These are phyloP conservation scores for Phialocephala sp. DNA, from an alignment of 2,329 filamentous ascomycete genomes.

Conservation along the genomic window DNA sequence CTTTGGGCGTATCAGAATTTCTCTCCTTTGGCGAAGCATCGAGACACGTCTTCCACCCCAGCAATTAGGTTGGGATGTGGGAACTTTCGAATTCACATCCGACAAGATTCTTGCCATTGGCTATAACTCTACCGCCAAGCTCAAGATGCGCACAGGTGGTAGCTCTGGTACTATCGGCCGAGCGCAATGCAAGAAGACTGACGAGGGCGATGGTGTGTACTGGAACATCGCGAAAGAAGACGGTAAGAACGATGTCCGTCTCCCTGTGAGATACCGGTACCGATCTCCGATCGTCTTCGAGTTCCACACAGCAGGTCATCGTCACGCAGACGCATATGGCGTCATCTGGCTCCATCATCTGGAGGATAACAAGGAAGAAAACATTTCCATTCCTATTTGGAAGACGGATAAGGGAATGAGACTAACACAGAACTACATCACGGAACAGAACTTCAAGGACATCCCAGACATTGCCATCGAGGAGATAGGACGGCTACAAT, in stretches of 20 bases:
- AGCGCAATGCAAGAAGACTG: constrained; percentile 62
- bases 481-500: constrained; percentile 81
- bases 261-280: constrained; percentile 91
- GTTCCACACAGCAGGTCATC: constrained; percentile 73
- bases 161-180: constrained; percentile 74
- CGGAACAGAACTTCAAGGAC: constrained; percentile 71
- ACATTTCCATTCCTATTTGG: constrained; percentile 92
- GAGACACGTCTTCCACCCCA: constrained; percentile 84
- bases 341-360: constrained; percentile 87
- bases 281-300: constrained; percentile 90
- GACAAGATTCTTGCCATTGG: constrained; percentile 69
- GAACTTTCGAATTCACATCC: constrained; percentile 87
- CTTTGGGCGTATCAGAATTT: constrained; percentile 88
- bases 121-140: constrained; percentile 67
- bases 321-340: constrained; percentile 75
- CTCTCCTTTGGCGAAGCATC: constrained; percentile 86
- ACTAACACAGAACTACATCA: constrained; percentile 91
- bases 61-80: constrained; percentile 92
- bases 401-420: constrained; percentile 75
- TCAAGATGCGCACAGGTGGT: constrained; percentile 86
- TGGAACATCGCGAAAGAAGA: constrained; percentile 61
- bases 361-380: constrained; percentile 75
- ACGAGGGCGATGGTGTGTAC: constrained; percentile 63
- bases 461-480: constrained; percentile 78
- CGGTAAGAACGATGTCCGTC: constrained; percentile 61